Evolutionary conservation across 2,329 filamentous ascomycete genomes (phyloP).

Genomic region (Aspergillus spinulosporus): DNA sequence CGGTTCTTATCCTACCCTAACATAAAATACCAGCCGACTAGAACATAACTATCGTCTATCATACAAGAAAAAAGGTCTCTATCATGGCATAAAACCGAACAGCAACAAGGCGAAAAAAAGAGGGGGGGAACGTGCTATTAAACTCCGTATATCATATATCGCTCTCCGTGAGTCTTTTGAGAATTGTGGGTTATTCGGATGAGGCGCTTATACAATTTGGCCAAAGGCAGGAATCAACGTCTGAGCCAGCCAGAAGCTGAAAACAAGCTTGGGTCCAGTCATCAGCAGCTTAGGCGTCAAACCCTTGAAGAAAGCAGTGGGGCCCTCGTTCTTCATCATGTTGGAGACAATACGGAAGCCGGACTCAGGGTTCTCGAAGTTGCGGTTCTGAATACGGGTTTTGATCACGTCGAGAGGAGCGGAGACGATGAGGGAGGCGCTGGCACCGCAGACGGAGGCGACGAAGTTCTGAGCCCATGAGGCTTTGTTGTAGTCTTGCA

Average conservation of each 20-base stretch:
- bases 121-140: conserved; percentile 18
- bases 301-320: conserved; percentile 93
- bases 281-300: conserved; percentile 96
- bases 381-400: conserved; percentile 96
- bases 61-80: conserved; percentile 25
- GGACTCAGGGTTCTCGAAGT: conserved; percentile 96
- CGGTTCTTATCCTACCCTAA: no score
- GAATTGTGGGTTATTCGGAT: not conserved
- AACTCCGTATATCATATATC: conserved; percentile 18
- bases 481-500: conserved; percentile 93
- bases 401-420: conserved; percentile 97
- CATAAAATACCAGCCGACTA: conserved; percentile 13
- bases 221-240: conserved; percentile 94
- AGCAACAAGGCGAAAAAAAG: conserved; percentile 14
- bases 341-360: conserved; percentile 88
- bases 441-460: conserved; percentile 91
- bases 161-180: conserved; percentile 2
- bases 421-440: conserved; percentile 93
- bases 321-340: conserved; percentile 89
- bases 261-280: conserved; percentile 98
- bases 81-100: conserved; percentile 18
- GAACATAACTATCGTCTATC: conserved; percentile 21
- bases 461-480: conserved; percentile 96
- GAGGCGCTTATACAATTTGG: conserved; percentile 55
- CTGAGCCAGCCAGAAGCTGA: conserved; percentile 99